A percentile compares a stretch with the other conserved stretches of the same genome.
phyloP scores from a whole-genome alignment of 2,329 filamentous ascomycete species.

The Epichloe gansuensis region DNA sequence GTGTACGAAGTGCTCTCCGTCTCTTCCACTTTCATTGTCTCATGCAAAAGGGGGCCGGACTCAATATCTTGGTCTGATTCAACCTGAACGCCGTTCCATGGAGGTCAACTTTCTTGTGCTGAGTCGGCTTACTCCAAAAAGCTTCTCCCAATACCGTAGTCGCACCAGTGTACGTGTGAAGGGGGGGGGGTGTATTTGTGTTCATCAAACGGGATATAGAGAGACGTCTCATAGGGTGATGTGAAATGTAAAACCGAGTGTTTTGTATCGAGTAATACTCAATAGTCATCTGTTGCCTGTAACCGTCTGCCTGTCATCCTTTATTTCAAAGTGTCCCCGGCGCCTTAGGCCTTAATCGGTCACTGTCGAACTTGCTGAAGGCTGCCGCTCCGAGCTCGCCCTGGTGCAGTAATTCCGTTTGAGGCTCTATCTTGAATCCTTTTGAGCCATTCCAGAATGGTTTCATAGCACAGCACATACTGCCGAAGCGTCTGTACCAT shows the following conservation, averaged over 20 bases:
- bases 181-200: no score
- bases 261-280: no score
- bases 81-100: slow-evolving; percentile 2
- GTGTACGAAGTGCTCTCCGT: no score
- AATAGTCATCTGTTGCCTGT: no score
- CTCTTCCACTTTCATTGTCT: background rate
- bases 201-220: no score
- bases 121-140: background rate
- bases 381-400: slow-evolving; percentile 20
- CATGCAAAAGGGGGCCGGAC: background rate
- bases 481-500: slow-evolving; percentile 95
- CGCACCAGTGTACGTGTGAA: no score
- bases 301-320: no score
- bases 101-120: background rate
- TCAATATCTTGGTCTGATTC: background rate
- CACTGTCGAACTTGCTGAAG: slow-evolving; percentile 14
- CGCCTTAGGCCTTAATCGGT: background rate
- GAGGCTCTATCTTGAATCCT: slow-evolving; percentile 28
- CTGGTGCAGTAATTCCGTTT: slow-evolving; percentile 10
- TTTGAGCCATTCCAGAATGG: slow-evolving; percentile 73
- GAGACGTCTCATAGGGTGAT: no score
- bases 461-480: slow-evolving; percentile 94
- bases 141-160: background rate
- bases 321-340: no score
- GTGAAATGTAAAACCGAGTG: no score